Evolutionary conservation across 306 rosid species (phyloP).

Genomic region (Mimosa bimucronata): DNA sequence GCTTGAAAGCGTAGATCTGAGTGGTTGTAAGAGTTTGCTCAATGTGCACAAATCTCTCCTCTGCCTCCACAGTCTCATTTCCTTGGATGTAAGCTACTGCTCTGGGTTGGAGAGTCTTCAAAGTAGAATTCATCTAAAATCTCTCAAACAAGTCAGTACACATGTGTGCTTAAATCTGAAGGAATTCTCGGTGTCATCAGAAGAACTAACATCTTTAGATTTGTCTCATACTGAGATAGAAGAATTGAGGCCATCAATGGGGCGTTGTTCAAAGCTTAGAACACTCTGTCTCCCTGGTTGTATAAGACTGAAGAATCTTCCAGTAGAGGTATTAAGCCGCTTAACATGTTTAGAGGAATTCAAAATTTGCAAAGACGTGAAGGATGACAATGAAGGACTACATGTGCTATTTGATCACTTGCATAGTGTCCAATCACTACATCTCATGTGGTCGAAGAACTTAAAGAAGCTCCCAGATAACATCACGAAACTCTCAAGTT

Average conservation of each 20-base stretch:
- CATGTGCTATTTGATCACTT: too few species aligned
- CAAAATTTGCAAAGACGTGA: too few species aligned
- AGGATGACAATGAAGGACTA: background rate
- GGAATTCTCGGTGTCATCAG: background rate
- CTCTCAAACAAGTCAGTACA: accelerated
- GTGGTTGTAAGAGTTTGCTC: background rate
- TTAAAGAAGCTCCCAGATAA: constrained; percentile 2
- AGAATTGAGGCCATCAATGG: too few species aligned
- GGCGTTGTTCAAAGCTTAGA: too few species aligned
- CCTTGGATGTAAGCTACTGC: background rate
- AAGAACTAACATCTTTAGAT: background rate
- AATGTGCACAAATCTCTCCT: background rate
- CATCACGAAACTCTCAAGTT: background rate
- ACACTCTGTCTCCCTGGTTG: too few species aligned
- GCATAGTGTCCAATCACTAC: too few species aligned
- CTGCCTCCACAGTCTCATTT: background rate
- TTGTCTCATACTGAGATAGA: accelerated
- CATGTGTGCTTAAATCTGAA: accelerated
- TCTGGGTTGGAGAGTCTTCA: background rate
- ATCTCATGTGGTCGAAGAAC: too few species aligned
- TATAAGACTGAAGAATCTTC: too few species aligned
- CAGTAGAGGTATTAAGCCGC: background rate
- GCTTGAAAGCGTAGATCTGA: too few species aligned
- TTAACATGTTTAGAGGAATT: background rate
- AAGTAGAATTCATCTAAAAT: background rate